Percentiles rank a stretch among this genome's conserved stretches.
These are phyloP conservation scores for Cercospora sesami DNA, from an alignment of 2,329 filamentous ascomycete genomes.

Conservation along the genomic window DNA sequence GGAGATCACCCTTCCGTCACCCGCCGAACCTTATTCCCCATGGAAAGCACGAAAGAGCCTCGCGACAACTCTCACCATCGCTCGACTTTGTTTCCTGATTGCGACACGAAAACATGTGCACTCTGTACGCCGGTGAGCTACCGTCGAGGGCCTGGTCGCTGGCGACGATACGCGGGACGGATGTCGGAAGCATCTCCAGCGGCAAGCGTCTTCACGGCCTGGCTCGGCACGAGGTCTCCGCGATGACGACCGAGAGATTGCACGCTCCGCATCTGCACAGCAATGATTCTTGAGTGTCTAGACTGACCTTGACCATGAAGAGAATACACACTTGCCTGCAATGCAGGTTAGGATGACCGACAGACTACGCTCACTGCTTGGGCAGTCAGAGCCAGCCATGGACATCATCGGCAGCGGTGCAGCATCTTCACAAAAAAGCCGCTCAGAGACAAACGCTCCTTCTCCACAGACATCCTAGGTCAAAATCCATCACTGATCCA, in stretches of 20 bases:
- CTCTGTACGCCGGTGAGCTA: neutral
- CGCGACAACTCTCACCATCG: neutral
- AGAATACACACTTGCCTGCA: neutral
- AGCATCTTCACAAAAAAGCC: neutral
- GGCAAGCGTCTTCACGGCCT: neutral
- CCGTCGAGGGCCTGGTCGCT: neutral
- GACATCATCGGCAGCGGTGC: neutral
- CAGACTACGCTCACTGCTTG: neutral
- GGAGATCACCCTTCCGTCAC: neutral
- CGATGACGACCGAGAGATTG: neutral
- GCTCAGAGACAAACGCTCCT: neutral
- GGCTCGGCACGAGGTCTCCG: neutral
- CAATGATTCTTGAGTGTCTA: neutral
- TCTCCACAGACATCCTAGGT: neutral
- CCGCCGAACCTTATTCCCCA: neutral
- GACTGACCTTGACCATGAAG: neutral
- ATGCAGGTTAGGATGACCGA: neutral
- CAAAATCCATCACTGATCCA: neutral
- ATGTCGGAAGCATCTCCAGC: neutral
- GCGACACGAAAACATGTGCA: neutral
- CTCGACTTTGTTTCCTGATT: neutral
- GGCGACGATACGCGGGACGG: neutral
- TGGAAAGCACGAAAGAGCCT: neutral
- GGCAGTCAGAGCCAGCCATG: neutral
- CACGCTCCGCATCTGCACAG: neutral